phyloP scores from a whole-genome alignment of 768 basidiomycete genomes.

The Leccinum sublutescens region DNA sequence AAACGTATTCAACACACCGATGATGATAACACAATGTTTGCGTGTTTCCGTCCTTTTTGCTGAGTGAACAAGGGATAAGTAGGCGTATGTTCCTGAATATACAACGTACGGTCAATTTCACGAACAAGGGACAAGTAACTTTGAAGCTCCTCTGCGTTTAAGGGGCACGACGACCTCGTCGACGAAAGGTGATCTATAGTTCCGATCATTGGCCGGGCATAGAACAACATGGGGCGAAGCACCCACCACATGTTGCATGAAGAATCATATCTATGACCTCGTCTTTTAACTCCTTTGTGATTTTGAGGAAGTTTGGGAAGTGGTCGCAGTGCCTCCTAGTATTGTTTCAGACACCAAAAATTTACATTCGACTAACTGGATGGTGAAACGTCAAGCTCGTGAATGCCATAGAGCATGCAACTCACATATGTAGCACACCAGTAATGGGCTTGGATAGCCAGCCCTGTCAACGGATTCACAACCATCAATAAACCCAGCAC shows the following conservation, averaged over 20 bases:
- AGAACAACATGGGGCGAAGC: not conserved
- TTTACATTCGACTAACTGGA: not conserved
- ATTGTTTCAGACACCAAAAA: not conserved
- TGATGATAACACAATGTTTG: constrained; percentile 20
- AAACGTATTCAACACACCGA: constrained; percentile 12
- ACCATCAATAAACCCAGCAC: not conserved
- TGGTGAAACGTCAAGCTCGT: constrained; percentile 6
- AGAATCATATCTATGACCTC: constrained; percentile 27
- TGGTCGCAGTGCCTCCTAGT: constrained; percentile 36
- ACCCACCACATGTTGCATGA: constrained; percentile 28
- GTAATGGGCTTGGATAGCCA: constrained; percentile 36
- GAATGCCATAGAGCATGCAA: not conserved
- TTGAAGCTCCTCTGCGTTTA: constrained; percentile 17
- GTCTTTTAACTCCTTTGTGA: constrained; percentile 25
- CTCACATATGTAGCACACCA: constrained; percentile 29
- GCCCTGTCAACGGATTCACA: constrained; percentile 19
- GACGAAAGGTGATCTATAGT: constrained; percentile 29
- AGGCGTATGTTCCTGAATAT: not conserved
- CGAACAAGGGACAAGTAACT: constrained; percentile 28
- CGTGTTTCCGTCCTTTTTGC: constrained; percentile 7
- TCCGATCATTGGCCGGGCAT: not conserved
- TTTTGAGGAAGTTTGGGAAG: constrained; percentile 26
- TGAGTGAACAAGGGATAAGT: constrained; percentile 7
- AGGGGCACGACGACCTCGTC: constrained; percentile 22
- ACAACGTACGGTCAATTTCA: constrained; percentile 21